Evolutionary conservation across 495 filamentous ascomycete genomes (phyloP).

Genomic region (Annulohypoxylon bovei): DNA sequence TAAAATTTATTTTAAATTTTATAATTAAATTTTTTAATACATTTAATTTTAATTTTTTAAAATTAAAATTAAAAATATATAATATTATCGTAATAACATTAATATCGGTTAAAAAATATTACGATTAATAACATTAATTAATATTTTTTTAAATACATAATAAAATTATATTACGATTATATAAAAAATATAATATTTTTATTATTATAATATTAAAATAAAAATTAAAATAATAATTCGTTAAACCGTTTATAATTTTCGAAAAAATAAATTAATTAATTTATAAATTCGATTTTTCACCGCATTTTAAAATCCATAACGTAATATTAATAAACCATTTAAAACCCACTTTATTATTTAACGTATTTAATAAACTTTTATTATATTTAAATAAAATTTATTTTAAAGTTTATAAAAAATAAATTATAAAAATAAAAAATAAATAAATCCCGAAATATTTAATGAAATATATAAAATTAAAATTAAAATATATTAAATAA

Average conservation of each 20-base stretch:
- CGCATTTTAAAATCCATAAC: background rate
- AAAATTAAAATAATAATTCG: background rate
- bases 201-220: background rate
- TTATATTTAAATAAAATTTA: background rate
- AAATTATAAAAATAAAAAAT: conserved; percentile 2
- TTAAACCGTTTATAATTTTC: too few species aligned
- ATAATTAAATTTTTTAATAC: too few species aligned
- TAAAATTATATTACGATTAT: too few species aligned
- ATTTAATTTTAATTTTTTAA: too few species aligned
- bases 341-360: background rate
- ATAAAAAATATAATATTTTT: background rate
- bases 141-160: too few species aligned
- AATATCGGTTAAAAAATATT: too few species aligned
- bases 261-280: conserved; percentile 10
- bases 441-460: too few species aligned
- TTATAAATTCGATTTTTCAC: background rate
- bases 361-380: background rate
- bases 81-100: too few species aligned
- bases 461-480: background rate
- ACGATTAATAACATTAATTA: too few species aligned
- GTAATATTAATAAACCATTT: too few species aligned
- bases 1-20: too few species aligned
- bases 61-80: too few species aligned
- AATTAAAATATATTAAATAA: background rate
- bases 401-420: background rate